phyloP scores from a whole-genome alignment of 306 rosid genomes.

The Cicer pinnatifidum region DNA sequence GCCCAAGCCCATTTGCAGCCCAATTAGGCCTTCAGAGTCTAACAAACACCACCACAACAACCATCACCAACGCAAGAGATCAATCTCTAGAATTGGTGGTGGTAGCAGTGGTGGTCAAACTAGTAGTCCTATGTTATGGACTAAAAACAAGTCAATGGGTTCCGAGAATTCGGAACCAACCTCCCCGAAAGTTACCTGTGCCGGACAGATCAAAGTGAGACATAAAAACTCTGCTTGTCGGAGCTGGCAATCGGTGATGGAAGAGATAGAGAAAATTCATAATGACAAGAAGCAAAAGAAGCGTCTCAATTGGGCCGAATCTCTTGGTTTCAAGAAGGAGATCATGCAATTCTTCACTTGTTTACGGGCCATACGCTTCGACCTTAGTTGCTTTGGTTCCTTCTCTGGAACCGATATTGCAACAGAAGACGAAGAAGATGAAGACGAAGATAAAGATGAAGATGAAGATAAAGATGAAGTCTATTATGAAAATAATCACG shows the following conservation, averaged over 20 bases:
- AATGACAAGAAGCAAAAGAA: constrained; percentile 55
- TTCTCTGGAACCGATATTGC: constrained; percentile 58
- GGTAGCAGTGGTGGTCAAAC: constrained; percentile 48
- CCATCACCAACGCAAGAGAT: constrained; percentile 59
- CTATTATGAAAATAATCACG: constrained; percentile 38
- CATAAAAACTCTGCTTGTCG: constrained; percentile 59
- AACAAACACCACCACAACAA: constrained; percentile 51
- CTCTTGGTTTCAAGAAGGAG: constrained; percentile 82
- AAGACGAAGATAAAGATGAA: constrained; percentile 15
- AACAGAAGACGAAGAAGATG: constrained; percentile 64
- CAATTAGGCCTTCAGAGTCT: constrained; percentile 64
- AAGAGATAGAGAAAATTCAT: constrained; percentile 90
- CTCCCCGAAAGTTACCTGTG: constrained; percentile 92
- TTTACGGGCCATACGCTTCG: constrained; percentile 67
- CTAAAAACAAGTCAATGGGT: constrained; percentile 68
- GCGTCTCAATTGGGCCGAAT: constrained; percentile 64
- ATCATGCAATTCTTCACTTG: constrained; percentile 84
- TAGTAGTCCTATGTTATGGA: constrained; percentile 75
- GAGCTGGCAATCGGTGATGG: constrained; percentile 96
- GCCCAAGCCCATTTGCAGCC: constrained; percentile 92
- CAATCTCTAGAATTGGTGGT: constrained; percentile 45
- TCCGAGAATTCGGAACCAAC: constrained; percentile 79
- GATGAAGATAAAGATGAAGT: constrained; percentile 32
- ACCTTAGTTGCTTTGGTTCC: constrained; percentile 75
- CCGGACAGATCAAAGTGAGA: constrained; percentile 89